A percentile compares a stretch with the other conserved stretches of the same genome.
These are phyloP conservation scores for Diutina ranongensis DNA, from an alignment of 1,139 yeast species.

Conservation along the genomic window DNA sequence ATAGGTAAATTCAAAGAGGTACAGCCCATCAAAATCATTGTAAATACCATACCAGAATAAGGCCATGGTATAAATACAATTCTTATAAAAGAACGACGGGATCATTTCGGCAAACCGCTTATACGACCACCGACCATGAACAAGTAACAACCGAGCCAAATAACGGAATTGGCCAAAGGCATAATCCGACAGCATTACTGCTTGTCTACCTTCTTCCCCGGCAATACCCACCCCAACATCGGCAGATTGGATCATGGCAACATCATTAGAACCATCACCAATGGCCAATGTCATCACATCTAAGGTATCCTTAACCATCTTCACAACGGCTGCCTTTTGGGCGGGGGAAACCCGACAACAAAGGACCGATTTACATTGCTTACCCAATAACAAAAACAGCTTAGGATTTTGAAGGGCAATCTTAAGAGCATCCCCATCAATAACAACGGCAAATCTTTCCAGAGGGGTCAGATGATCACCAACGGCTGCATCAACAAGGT, in stretches of 20 bases:
- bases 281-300: slow-evolving; percentile 86
- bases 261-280: slow-evolving; percentile 98
- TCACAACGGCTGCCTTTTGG: slow-evolving; percentile 94
- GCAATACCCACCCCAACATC: slow-evolving; percentile 98
- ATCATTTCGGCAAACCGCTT: slow-evolving; percentile 88
- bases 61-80: slow-evolving; percentile 78
- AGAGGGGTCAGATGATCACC: slow-evolving; percentile 69
- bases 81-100: slow-evolving; percentile 87
- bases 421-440: slow-evolving; percentile 73
- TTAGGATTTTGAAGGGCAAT: slow-evolving; percentile 29
- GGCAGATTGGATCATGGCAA: slow-evolving; percentile 97
- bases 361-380: slow-evolving; percentile 84
- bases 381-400: slow-evolving; percentile 66
- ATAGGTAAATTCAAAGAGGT: slow-evolving; percentile 84
- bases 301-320: slow-evolving; percentile 62
- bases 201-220: slow-evolving; percentile 97
- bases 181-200: slow-evolving; percentile 95
- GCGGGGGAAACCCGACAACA: slow-evolving; percentile 98
- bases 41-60: slow-evolving; percentile 89
- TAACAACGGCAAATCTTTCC: slow-evolving; percentile 68
- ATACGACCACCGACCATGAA: slow-evolving; percentile 96
- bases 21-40: slow-evolving; percentile 82
- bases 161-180: slow-evolving; percentile 93
- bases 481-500: slow-evolving; percentile 43
- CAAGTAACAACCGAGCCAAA: slow-evolving; percentile 63